Evolutionary conservation across 2,329 filamentous ascomycete genomes (phyloP).

Genomic region (Raffaelea albimanens): DNA sequence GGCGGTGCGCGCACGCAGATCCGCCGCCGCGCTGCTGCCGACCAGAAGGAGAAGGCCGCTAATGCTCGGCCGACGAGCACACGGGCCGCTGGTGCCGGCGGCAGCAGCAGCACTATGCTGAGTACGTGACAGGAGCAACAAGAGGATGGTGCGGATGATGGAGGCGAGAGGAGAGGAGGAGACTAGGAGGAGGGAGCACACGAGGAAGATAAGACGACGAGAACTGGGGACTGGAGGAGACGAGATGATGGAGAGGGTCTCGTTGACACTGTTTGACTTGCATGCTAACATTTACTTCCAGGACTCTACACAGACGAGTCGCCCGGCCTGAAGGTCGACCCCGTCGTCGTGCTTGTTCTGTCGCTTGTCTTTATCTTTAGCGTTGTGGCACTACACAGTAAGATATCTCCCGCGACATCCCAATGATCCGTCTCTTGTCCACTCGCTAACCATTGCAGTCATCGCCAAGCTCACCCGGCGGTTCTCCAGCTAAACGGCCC

Average conservation of each 20-base stretch:
- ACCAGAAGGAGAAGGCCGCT: constrained; percentile 94
- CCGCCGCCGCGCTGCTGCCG: constrained; percentile 86
- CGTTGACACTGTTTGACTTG: too few species aligned
- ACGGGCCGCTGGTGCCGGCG: constrained; percentile 84
- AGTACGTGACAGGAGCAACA: too few species aligned
- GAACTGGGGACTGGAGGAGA: too few species aligned
- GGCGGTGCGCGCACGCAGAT: constrained; percentile 94
- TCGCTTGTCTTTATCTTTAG: constrained; percentile 98
- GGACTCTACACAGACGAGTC: constrained; percentile 98
- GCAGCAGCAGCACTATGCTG: constrained; percentile 96
- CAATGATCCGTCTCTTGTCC: too few species aligned
- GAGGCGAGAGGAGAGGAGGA: neutral
- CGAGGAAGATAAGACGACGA: too few species aligned
- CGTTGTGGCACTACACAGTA: constrained; percentile 95
- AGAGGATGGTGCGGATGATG: neutral
- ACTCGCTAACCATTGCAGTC: constrained; percentile 6
- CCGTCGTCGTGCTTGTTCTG: constrained; percentile 91
- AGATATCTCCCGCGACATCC: too few species aligned
- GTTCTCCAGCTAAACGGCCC: constrained; percentile 17
- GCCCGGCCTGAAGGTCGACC: constrained; percentile 93
- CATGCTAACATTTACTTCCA: constrained; percentile 39
- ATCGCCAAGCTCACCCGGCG: constrained; percentile 17
- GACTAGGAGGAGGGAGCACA: too few species aligned
- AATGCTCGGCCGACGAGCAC: constrained; percentile 91
- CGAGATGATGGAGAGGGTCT: too few species aligned